A percentile compares a stretch with the other conserved stretches of the same genome.
phyloP scores from a whole-genome alignment of 768 basidiomycete genomes.

The Leccinellum luteum region DNA sequence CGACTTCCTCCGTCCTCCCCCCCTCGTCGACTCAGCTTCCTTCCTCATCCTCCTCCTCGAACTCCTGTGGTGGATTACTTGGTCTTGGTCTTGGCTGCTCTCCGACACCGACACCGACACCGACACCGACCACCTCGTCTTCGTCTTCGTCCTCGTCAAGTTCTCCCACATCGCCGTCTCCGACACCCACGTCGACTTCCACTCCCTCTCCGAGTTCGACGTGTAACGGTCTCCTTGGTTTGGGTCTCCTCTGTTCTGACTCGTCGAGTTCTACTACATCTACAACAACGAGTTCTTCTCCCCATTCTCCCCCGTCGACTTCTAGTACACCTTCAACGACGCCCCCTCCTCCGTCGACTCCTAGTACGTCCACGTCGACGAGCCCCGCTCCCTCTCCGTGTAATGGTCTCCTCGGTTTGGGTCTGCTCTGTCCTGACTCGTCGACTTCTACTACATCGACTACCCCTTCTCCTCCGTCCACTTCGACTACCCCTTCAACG shows the following conservation, averaged over 20 bases:
- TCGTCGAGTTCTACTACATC: neutral
- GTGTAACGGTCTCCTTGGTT: neutral
- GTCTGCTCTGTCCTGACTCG: neutral
- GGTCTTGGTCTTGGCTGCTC: slow-evolving; percentile 20
- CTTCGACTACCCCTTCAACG: neutral
- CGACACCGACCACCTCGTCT: slow-evolving; percentile 1
- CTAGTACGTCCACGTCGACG: too few species aligned
- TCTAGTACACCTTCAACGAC: too few species aligned
- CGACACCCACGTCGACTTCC: neutral
- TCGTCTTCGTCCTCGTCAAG: neutral
- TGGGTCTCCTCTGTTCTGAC: neutral
- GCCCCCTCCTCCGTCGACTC: too few species aligned
- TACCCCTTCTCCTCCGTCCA: neutral
- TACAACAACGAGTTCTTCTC: neutral
- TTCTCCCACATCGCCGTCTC: neutral
- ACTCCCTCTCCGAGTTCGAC: neutral
- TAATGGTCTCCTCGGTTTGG: neutral
- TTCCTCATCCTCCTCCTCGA: neutral
- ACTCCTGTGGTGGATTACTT: slow-evolving; percentile 19
- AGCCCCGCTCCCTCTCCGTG: neutral
- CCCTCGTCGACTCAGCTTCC: slow-evolving; percentile 8
- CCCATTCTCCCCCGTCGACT: neutral
- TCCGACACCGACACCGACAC: neutral
- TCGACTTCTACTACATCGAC: neutral
- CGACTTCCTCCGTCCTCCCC: slow-evolving; percentile 14